These are phyloP conservation scores for Golubevia pallescens DNA, from an alignment of 1,284 basidiomycete genomes.

Conservation along the genomic window DNA sequence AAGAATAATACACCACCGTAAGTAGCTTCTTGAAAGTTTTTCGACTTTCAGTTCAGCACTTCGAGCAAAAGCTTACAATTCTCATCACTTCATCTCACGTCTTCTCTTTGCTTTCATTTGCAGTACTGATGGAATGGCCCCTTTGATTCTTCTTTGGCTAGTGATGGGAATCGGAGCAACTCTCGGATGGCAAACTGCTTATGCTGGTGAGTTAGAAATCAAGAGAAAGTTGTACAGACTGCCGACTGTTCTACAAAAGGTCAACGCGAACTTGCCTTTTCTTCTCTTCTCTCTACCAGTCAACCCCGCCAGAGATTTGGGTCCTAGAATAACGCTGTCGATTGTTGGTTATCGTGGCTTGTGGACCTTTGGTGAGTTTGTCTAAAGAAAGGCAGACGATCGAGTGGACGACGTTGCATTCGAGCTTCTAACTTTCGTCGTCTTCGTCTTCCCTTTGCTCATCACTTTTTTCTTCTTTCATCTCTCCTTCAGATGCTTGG, in stretches of 20 bases:
- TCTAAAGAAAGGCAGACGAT: background rate
- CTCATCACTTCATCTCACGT: background rate
- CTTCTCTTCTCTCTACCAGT: background rate
- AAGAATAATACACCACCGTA: conserved; percentile 14
- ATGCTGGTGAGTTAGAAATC: background rate
- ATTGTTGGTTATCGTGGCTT: background rate
- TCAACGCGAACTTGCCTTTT: background rate
- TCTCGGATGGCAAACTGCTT: conserved; percentile 19
- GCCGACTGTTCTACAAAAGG: too few species aligned
- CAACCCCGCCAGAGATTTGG: background rate
- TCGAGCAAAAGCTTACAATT: too few species aligned
- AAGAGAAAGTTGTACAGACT: too few species aligned
- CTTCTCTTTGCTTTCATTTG: background rate
- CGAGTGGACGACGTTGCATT: background rate
- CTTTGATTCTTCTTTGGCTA: conserved; percentile 10
- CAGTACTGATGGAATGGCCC: conserved; percentile 14
- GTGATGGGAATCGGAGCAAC: conserved; percentile 9
- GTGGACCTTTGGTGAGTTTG: background rate
- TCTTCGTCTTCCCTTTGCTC: conserved; percentile 9
- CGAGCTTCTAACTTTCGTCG: conserved; percentile 3
- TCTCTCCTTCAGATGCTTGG: background rate
- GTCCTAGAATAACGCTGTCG: background rate
- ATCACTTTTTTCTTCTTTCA: background rate
- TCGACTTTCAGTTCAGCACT: too few species aligned
- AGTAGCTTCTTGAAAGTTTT: too few species aligned